Conservation (phyloP, 1,139 yeast species). For the Nematodospora anomalae region DNA sequence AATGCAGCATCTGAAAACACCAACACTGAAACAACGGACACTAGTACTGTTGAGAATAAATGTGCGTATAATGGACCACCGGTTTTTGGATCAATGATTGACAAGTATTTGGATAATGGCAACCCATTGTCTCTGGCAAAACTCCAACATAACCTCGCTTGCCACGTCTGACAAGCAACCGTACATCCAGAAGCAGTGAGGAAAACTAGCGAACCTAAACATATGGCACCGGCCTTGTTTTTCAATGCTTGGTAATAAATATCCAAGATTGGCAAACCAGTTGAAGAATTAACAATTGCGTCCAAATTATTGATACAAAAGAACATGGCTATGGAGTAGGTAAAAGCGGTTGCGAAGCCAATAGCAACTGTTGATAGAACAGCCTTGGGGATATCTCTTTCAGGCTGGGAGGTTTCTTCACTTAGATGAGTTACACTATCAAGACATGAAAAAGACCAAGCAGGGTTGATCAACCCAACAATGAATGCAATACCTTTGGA, state of each 20-base stretch:
- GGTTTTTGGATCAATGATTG: conserved; percentile 41
- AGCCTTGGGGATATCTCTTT: conserved; percentile 42
- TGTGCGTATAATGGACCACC: conserved; percentile 50
- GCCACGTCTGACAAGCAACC: conserved; percentile 47
- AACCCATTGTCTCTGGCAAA: conserved; percentile 68
- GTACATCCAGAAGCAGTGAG: conserved; percentile 44
- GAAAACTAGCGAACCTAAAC: conserved; percentile 34
- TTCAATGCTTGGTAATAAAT: conserved; percentile 39
- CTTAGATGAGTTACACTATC: conserved; percentile 47
- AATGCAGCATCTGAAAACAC: conserved; percentile 42
- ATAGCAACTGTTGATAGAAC: conserved; percentile 44
- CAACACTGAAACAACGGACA: conserved; percentile 43
- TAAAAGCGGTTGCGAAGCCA: conserved; percentile 41
- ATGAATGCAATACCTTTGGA: conserved; percentile 44
- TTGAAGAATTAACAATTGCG: conserved; percentile 25
- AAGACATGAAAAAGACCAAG: conserved; percentile 46
- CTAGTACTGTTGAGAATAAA: conserved; percentile 41
- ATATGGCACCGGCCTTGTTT: conserved; percentile 39
- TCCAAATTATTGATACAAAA: conserved; percentile 38
- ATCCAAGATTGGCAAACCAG: conserved; percentile 46
- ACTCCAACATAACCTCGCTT: conserved; percentile 74
- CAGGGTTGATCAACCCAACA: conserved; percentile 44
- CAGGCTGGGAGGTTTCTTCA: conserved; percentile 39
- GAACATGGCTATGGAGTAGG: conserved; percentile 45
- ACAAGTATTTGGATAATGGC: conserved; percentile 43